These are phyloP conservation scores for Mycena crocata DNA, from an alignment of 768 basidiomycete species.

Conservation along the genomic window DNA sequence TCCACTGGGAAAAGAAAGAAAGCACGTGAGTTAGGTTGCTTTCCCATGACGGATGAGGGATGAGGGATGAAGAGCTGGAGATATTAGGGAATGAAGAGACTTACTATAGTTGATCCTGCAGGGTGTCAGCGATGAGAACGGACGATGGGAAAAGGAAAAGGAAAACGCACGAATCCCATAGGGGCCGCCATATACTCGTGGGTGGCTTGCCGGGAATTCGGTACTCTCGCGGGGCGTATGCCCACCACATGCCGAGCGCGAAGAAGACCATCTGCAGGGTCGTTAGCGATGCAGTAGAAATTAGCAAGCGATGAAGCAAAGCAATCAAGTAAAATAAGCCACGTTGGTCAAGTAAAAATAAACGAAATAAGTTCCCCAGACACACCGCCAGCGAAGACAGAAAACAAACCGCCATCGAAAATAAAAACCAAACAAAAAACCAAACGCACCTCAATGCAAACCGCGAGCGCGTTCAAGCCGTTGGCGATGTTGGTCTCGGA, in stretches of 20 bases:
- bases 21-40: not conserved
- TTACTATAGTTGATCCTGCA: constrained; percentile 47
- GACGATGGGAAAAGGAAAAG: not conserved
- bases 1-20: constrained; percentile 58
- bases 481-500: constrained; percentile 86
- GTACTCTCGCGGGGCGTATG: constrained; percentile 82
- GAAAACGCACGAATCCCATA: constrained; percentile 20
- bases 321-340: no score
- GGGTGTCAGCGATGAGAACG: not conserved
- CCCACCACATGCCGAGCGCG: constrained; percentile 83
- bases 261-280: constrained; percentile 83
- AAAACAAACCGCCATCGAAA: no score
- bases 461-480: constrained; percentile 84
- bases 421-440: not conserved
- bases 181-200: constrained; percentile 18
- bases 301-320: not conserved
- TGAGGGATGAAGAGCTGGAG: no score
- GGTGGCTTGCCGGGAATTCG: constrained; percentile 24
- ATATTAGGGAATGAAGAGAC: no score
- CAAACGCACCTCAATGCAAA: constrained; percentile 78
- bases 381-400: no score
- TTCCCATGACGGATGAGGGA: no score
- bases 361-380: no score
- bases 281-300: not conserved
- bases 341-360: no score